These are phyloP conservation scores for Penicillium lividum DNA, from an alignment of 495 filamentous ascomycete genomes.

Conservation along the genomic window DNA sequence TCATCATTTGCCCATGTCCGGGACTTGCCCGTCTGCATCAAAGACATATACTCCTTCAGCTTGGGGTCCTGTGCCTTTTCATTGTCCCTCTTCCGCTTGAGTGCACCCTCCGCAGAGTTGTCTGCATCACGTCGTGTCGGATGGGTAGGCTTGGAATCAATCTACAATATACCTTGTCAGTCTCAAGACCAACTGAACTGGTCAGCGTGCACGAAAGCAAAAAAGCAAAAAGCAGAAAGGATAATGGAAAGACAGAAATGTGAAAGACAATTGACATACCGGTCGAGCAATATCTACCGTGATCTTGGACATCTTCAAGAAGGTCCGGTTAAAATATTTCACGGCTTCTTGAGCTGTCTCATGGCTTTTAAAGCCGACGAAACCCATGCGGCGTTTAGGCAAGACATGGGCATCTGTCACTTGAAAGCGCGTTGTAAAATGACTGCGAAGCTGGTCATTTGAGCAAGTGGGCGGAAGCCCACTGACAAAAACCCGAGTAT, in stretches of 20 bases:
- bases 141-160: constrained; percentile 41
- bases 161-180: constrained; percentile 45
- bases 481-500: constrained; percentile 84
- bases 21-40: constrained; percentile 73
- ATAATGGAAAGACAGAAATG: constrained; percentile 7
- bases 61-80: constrained; percentile 65
- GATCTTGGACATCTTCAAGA: constrained; percentile 96
- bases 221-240: constrained; percentile 16
- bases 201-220: constrained; percentile 44
- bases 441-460: constrained; percentile 79
- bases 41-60: constrained; percentile 80
- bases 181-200: constrained; percentile 48
- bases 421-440: constrained; percentile 74
- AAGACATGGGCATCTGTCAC: constrained; percentile 92
- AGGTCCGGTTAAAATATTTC: constrained; percentile 92
- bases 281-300: constrained; percentile 86
- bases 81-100: constrained; percentile 58
- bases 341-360: constrained; percentile 79
- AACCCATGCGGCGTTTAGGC: constrained; percentile 86
- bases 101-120: constrained; percentile 25
- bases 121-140: constrained; percentile 37
- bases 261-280: constrained; percentile 50
- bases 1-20: constrained; percentile 67
- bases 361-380: constrained; percentile 87
- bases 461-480: constrained; percentile 73